Percentiles rank a stretch among this genome's conserved stretches.
Evolutionary conservation across 2,329 filamentous ascomycete species (phyloP).

Genomic region (Aspergillus sp.): DNA sequence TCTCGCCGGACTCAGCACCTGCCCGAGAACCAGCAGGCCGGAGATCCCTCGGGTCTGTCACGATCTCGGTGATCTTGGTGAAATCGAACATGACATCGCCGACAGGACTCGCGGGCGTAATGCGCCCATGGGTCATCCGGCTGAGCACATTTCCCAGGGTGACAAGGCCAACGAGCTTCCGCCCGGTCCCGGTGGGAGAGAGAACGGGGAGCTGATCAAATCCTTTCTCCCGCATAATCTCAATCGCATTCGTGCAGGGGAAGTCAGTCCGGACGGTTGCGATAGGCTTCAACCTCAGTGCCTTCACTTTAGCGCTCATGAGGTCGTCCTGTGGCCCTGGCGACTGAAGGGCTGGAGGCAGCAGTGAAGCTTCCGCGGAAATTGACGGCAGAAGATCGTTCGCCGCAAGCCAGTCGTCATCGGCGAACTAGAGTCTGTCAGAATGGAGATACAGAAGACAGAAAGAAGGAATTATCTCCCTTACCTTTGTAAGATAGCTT

Average conservation of each 20-base stretch:
- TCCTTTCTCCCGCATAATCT: conserved; percentile 96
- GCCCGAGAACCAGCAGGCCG: conserved; percentile 23
- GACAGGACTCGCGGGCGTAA: conserved; percentile 62
- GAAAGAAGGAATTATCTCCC: conserved; percentile 1
- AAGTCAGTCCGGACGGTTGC: conserved; percentile 67
- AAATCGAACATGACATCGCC: conserved; percentile 97
- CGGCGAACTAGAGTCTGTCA: conserved; percentile 57
- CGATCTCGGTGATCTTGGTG: conserved; percentile 71
- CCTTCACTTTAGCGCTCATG: conserved; percentile 65
- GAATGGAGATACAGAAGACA: conserved; percentile 2
- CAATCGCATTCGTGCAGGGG: conserved; percentile 76
- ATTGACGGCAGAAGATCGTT: conserved; percentile 75
- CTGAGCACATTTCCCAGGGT: conserved; percentile 91
- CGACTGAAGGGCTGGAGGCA: conserved; percentile 18
- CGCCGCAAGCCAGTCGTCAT: conserved; percentile 97
- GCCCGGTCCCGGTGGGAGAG: conserved; percentile 54
- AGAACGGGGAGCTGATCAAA: conserved; percentile 97
- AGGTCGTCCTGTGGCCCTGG: conserved; percentile 56
- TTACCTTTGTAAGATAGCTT: conserved; percentile 83
- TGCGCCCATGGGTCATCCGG: conserved; percentile 77
- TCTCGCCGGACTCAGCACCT: conserved; percentile 7
- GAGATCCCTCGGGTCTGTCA: conserved; percentile 72
- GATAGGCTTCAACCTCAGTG: conserved; percentile 84
- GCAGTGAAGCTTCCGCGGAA: conserved; percentile 34
- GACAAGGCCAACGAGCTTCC: conserved; percentile 77